Conservation (phyloP, 768 basidiomycete species). For the Termitomyces sp. region DNA sequence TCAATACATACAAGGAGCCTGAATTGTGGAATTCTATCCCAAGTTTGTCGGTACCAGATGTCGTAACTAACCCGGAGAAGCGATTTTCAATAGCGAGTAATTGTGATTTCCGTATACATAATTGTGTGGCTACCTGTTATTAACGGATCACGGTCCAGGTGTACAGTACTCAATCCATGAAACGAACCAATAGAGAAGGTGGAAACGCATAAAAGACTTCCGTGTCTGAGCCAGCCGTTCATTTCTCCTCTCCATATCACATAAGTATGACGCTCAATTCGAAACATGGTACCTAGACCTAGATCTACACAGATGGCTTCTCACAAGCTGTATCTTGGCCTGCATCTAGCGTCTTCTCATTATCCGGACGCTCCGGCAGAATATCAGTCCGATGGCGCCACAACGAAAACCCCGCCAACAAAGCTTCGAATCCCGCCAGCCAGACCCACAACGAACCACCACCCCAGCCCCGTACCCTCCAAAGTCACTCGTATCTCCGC, state of each 20-base stretch:
- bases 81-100: too few relatives aligned
- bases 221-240: background rate
- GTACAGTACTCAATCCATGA: too few relatives aligned
- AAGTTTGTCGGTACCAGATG: too few relatives aligned
- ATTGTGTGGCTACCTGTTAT: too few relatives aligned
- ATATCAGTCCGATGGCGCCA: background rate
- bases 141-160: too few relatives aligned
- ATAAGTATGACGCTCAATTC: background rate
- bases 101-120: too few relatives aligned
- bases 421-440: constrained; percentile 17
- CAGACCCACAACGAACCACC: constrained; percentile 18
- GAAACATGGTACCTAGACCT: background rate
- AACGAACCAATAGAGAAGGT: too few relatives aligned
- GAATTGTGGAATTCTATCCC: too few relatives aligned
- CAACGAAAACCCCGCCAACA: constrained; percentile 11
- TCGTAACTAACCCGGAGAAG: too few relatives aligned
- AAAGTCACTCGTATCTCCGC: constrained; percentile 1
- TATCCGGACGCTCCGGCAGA: background rate
- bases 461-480: constrained; percentile 17
- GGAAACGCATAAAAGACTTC: too few relatives aligned
- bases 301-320: background rate
- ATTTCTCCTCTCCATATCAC: background rate
- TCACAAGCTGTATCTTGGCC: background rate
- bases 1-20: too few relatives aligned
- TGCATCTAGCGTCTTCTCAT: background rate